phyloP scores from a whole-genome alignment of 1,139 yeast species.

The Debaryomyces subglobosus region DNA sequence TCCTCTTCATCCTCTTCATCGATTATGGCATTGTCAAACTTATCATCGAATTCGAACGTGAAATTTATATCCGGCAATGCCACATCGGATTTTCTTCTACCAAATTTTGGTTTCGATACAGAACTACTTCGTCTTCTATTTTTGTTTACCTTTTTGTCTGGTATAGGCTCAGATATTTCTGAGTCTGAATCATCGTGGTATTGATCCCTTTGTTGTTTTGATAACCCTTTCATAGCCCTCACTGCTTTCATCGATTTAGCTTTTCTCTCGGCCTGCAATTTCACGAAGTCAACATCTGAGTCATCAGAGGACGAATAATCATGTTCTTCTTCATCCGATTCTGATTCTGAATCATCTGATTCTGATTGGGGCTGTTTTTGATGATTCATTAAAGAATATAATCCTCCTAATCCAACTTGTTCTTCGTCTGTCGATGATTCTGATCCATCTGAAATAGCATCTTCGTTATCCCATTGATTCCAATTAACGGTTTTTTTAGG shows the following conservation, averaged over 20 bases:
- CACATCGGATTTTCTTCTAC: slow-evolving; percentile 44
- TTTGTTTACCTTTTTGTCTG: slow-evolving; percentile 10
- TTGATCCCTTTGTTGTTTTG: slow-evolving; percentile 11
- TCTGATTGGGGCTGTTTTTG: slow-evolving; percentile 22
- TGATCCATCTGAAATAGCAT: slow-evolving; percentile 20
- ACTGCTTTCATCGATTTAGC: slow-evolving; percentile 55
- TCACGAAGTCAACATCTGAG: slow-evolving; percentile 71
- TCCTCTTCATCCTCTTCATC: slow-evolving; percentile 24
- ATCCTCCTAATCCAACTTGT: slow-evolving; percentile 10
- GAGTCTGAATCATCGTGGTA: slow-evolving; percentile 11
- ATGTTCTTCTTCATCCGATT: slow-evolving; percentile 33
- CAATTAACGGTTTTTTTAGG: slow-evolving; percentile 32
- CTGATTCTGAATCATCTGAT: slow-evolving; percentile 31
- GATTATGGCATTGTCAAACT: slow-evolving; percentile 18
- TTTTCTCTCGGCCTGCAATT: slow-evolving; percentile 67
- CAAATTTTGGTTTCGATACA: slow-evolving; percentile 31
- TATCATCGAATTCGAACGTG: slow-evolving; percentile 57
- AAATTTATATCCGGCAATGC: slow-evolving; percentile 56
- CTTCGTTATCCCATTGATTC: slow-evolving; percentile 14
- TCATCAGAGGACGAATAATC: slow-evolving; percentile 59
- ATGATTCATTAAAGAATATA: slow-evolving; percentile 9
- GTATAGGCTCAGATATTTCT: slow-evolving; percentile 1
- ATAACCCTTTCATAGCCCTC: slow-evolving; percentile 40
- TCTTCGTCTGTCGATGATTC: slow-evolving; percentile 12
- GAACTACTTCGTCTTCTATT: slow-evolving; percentile 22